Evolutionary conservation across 164 flowering plant genomes (phyloP), one percentile per base, ranked within the genome.

Genomic region (Umbellularia californica): DNA sequence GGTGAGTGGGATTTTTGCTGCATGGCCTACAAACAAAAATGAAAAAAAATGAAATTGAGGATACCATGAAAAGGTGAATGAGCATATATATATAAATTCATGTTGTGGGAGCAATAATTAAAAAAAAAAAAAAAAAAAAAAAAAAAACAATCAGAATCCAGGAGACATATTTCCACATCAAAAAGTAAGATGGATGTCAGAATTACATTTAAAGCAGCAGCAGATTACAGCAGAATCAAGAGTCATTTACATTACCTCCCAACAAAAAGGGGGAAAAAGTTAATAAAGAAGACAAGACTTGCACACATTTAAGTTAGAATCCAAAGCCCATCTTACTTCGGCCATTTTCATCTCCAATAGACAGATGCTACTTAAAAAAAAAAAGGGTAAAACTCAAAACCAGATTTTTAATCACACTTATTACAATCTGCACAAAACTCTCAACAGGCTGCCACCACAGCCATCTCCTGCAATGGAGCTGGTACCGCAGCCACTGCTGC

Each of bases 361-460:
- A 55, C 60, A 55, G 60, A 19, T 19, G 5, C 0, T 55, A 41
- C 60, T 20, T 19, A 47, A 5, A 13, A 13, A 69, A 41, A 69
- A 71, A 55, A 76, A 77, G n/a, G n/a, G 14, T 11, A 74, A 58
- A 72, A 68, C 50, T 69, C 73, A 74, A n/a, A 65, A 79, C 76
- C 79, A 82, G 76, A 70, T 23, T 11, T 23, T n/a, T 81, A 80
- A 60, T 80, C 85, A 79, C 85, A 83, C 78, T 77, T 65, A 75
- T 77, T 79, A 80, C 51, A 76, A 64, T 79, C 82, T 81, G 70
- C 78, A 80, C 33, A 70, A 33, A 71, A 35, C 68, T 50, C 72
- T 74, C 58, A 30, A 28, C 27, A 30, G 62, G 9, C 58, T 23
- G 9, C 33, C 58, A 12, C 63, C 12, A 80, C 80, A 55, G 64